Evolutionary conservation across 495 filamentous ascomycete species (phyloP).

Genomic region (Penicilliopsis zonata): DNA sequence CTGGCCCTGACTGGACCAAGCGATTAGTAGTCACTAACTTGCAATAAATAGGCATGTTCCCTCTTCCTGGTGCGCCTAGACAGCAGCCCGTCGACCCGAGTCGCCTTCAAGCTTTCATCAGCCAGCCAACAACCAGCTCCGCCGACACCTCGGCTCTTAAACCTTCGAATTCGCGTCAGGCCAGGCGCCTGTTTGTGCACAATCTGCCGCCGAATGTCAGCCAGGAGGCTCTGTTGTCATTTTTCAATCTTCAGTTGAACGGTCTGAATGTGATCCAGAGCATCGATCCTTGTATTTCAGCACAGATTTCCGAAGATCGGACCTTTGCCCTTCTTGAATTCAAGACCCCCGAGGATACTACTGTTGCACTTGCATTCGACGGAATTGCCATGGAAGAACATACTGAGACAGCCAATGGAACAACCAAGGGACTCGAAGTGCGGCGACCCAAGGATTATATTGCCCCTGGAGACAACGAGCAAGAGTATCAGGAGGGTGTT

Average conservation of each 20-base stretch:
- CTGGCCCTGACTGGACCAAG: neutral
- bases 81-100: conserved; percentile 95
- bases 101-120: conserved; percentile 91
- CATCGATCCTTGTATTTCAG: conserved; percentile 76
- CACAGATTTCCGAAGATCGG: conserved; percentile 66
- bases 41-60: conserved; percentile 92
- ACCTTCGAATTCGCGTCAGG: conserved; percentile 82
- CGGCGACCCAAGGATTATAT: conserved; percentile 96
- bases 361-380: conserved; percentile 80
- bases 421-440: conserved; percentile 58
- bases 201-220: conserved; percentile 61
- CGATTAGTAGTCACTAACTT: conserved; percentile 1
- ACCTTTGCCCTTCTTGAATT: conserved; percentile 85
- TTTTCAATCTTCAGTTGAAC: conserved; percentile 95
- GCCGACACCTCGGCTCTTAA: conserved; percentile 71
- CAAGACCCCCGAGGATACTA: conserved; percentile 75
- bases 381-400: conserved; percentile 78
- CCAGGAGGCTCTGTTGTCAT: conserved; percentile 61
- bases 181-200: conserved; percentile 78
- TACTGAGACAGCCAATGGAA: conserved; percentile 45
- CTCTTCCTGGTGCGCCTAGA: conserved; percentile 85
- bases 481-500: conserved; percentile 62
- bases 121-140: conserved; percentile 64
- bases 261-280: conserved; percentile 80
- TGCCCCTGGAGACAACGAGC: conserved; percentile 70